Percentiles rank a stretch among this genome's conserved stretches.
Conservation (phyloP, 805 yeast species). For the Myxozyma mucilagina region DNA sequence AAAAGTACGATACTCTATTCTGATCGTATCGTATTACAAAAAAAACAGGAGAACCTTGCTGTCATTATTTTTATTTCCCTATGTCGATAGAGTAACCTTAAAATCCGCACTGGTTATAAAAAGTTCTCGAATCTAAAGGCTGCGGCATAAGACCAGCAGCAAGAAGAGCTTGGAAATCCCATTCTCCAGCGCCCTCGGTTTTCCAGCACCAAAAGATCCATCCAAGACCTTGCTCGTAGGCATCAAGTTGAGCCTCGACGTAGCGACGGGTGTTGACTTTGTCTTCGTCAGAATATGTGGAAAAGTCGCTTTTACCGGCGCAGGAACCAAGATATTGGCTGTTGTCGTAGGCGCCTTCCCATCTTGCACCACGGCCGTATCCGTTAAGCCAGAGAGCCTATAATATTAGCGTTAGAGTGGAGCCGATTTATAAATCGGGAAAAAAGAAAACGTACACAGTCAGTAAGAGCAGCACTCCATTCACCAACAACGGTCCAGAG, state of each 20-base stretch:
- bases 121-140: slow-evolving; percentile 65
- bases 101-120: slow-evolving; percentile 62
- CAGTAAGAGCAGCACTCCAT: slow-evolving; percentile 90
- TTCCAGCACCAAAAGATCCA: slow-evolving; percentile 96
- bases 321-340: slow-evolving; percentile 58
- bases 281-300: slow-evolving; percentile 60
- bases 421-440: background rate
- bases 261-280: slow-evolving; percentile 62
- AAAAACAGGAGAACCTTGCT: background rate
- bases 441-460: slow-evolving; percentile 50
- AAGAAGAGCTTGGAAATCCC: slow-evolving; percentile 73
- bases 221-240: slow-evolving; percentile 72
- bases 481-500: slow-evolving; percentile 81
- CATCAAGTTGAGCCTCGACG: slow-evolving; percentile 89
- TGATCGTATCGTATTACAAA: background rate
- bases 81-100: background rate
- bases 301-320: slow-evolving; percentile 46
- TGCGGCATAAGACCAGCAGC: slow-evolving; percentile 70
- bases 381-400: slow-evolving; percentile 83
- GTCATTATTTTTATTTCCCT: background rate
- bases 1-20: background rate
- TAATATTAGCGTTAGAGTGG: background rate
- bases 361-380: slow-evolving; percentile 78
- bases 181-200: slow-evolving; percentile 76
- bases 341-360: slow-evolving; percentile 57